Percentiles rank a stretch among this genome's conserved stretches.
phyloP scores from a whole-genome alignment of 805 yeast genomes.

The Monosporozyma unispora region DNA sequence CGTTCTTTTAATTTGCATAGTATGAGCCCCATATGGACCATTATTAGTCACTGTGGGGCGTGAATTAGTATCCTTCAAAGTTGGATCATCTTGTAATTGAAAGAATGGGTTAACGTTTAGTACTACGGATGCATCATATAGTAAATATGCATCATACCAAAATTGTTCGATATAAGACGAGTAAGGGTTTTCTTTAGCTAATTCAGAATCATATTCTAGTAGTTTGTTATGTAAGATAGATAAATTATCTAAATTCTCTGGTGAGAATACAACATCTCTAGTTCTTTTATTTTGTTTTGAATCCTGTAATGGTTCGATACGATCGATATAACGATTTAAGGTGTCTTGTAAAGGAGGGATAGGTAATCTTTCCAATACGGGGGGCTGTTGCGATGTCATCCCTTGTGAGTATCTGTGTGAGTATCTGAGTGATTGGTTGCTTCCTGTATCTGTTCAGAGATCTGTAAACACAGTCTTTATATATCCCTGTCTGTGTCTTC shows the following conservation, averaged over 20 bases:
- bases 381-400: neutral
- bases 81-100: conserved; percentile 85
- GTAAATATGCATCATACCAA: conserved; percentile 86
- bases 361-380: conserved; percentile 42
- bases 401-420: neutral
- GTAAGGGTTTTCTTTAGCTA: conserved; percentile 52
- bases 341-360: conserved; percentile 70
- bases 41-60: conserved; percentile 17
- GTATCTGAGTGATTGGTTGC: neutral
- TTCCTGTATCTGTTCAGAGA: neutral
- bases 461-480: neutral
- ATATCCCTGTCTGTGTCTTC: neutral
- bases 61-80: conserved; percentile 31
- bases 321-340: conserved; percentile 53
- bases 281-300: conserved; percentile 60
- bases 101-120: conserved; percentile 85
- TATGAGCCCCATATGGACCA: conserved; percentile 29
- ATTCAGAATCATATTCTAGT: conserved; percentile 55
- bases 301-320: conserved; percentile 73
- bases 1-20: conserved; percentile 64
- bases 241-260: conserved; percentile 31
- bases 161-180: conserved; percentile 86
- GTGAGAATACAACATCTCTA: conserved; percentile 34
- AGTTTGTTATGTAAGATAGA: conserved; percentile 43
- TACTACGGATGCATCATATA: conserved; percentile 86